These are phyloP conservation scores for Acrocalymma vagum DNA, from an alignment of 2,329 filamentous ascomycete species.

Conservation along the genomic window DNA sequence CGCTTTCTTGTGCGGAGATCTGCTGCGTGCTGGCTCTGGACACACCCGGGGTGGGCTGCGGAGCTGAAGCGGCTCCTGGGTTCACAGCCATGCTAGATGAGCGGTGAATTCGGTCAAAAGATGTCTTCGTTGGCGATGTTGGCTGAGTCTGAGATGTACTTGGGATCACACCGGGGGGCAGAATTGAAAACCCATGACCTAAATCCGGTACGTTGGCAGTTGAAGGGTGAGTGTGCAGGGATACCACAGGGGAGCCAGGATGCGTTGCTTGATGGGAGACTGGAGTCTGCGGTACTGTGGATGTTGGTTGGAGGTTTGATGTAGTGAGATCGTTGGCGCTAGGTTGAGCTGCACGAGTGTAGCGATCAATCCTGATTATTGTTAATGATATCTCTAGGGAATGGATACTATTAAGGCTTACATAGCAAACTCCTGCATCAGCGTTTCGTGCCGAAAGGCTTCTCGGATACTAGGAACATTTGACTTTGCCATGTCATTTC, in stretches of 20 bases:
- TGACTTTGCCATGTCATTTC: conserved; percentile 93
- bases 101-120: conserved; percentile 33
- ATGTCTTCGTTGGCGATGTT: conserved; percentile 29
- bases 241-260: conserved; percentile 49
- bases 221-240: conserved; percentile 52
- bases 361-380: conserved; percentile 47
- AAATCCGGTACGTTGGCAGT: conserved; percentile 46
- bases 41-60: conserved; percentile 25
- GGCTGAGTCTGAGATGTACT: conserved; percentile 31
- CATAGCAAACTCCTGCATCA: conserved; percentile 85
- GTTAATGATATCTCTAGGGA: conserved; percentile 7
- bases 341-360: conserved; percentile 49
- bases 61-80: conserved; percentile 24
- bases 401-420: conserved; percentile 56
- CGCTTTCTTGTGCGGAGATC: conserved; percentile 10
- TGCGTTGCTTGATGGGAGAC: conserved; percentile 38
- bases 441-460: conserved; percentile 86
- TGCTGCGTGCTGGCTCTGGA: conserved; percentile 8
- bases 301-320: conserved; percentile 41
- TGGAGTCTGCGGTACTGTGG: conserved; percentile 36
- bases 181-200: conserved; percentile 31
- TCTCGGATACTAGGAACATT: conserved; percentile 95
- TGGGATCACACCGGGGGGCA: conserved; percentile 40
- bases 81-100: conserved; percentile 39
- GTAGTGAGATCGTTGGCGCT: conserved; percentile 39